Evolutionary conservation across 805 yeast species (phyloP), one percentile per base, ranked within the genome.

Genomic region (Saccharomycopsis amapae): DNA sequence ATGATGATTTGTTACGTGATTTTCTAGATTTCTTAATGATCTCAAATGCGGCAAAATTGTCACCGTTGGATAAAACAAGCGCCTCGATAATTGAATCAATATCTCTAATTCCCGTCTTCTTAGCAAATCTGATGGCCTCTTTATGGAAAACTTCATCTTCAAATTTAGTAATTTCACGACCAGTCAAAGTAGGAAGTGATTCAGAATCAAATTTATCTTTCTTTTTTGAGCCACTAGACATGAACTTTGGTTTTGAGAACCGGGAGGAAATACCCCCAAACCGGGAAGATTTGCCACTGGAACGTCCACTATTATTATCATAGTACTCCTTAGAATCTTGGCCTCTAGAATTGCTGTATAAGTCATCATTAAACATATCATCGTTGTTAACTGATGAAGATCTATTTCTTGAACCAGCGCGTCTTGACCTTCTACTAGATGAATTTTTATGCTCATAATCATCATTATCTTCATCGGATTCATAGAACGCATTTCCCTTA

Each of bases 51-150:
- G 61, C 54, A 33, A 71, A 71, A 9, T 81, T 56, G 56, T 78
- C 75, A 13, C 94, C 94, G 41, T 67, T 65, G 15, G 81, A 65
- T 31, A 75, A 61, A 7, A 68, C 64, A 51, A 85, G 67, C 23
- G 88, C 85, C 56, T 85, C 93, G 44, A 77, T 65, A 48, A 74
- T 72, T 26, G 72, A 64, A 53, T 80, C 83, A 35, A 69, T 66
- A 58, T 81, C 75, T 18, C 60, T 62, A 54, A 65, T 81, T 0
- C 90, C 94, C 62, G 72, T 69, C 18, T 71, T 69, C 54, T 68
- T 71, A 44, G 65, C 61, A 52, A 78, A 61, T 44, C 64, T 62
- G 40, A 69, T 65, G 13, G 77, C 73, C 49, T 71, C 75, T 38
- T 67, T 67, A 34, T 68, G 65, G 56, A 72, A 81, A 53, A 73